These are phyloP conservation scores for Cyclanthera cordifolia DNA, from an alignment of 306 rosid species.

Conservation along the genomic window DNA sequence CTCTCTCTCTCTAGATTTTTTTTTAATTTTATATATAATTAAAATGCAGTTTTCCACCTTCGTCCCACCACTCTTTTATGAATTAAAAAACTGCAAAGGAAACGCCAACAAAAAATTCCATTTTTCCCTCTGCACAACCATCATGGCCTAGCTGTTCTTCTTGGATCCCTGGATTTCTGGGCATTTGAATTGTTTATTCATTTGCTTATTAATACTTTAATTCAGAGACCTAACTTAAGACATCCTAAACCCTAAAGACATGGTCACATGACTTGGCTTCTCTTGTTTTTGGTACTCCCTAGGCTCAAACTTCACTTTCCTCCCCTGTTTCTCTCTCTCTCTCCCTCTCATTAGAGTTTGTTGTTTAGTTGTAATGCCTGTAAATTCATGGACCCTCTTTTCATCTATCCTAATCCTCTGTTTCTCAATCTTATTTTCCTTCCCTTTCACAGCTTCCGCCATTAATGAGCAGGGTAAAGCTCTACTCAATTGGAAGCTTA, in stretches of 20 bases:
- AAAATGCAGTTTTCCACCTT: conserved; percentile 34
- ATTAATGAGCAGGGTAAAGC: conserved; percentile 66
- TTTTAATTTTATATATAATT: conserved; percentile 15
- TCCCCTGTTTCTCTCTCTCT: conserved; percentile 17
- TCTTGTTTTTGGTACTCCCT: conserved; percentile 55
- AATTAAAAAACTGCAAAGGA: conserved; percentile 51
- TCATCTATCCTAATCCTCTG: conserved; percentile 29
- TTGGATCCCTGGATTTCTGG: conserved; percentile 94
- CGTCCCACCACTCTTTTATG: conserved; percentile 32
- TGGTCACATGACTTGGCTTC: conserved; percentile 90
- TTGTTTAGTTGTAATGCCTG: conserved; percentile 82
- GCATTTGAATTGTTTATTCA: conserved; percentile 22
- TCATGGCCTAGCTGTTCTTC: conserved; percentile 82
- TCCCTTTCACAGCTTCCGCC: conserved; percentile 27
- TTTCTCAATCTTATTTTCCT: conserved; percentile 20
- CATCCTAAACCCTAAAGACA: conserved; percentile 63
- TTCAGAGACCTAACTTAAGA: conserved; percentile 14
- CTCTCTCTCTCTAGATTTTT: conserved; percentile 11
- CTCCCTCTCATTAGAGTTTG: conserved; percentile 42
- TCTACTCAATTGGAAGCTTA: conserved; percentile 73
- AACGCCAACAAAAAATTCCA: conserved; percentile 51
- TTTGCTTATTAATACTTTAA: neutral
- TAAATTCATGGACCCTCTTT: conserved; percentile 51
- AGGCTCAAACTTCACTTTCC: conserved; percentile 40
- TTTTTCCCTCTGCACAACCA: conserved; percentile 43